phyloP scores from a whole-genome alignment of 2,329 filamentous ascomycete genomes.

The Escovopsis sp. region DNA sequence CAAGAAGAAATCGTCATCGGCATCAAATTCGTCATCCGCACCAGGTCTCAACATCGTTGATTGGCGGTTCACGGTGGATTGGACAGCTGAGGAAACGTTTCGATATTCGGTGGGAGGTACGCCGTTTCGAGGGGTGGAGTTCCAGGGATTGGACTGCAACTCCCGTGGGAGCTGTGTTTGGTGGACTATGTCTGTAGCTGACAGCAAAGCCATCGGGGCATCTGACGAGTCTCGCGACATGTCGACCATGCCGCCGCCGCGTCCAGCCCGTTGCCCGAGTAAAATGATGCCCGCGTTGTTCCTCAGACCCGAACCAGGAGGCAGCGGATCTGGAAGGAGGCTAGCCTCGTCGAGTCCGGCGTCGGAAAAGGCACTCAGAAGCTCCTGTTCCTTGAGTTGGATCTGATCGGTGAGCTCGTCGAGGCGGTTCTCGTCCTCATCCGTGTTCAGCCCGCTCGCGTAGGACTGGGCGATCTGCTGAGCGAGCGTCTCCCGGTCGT shows the following conservation, averaged over 20 bases:
- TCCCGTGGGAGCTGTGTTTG: conserved; percentile 32
- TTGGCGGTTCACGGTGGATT: not conserved
- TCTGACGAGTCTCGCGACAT: conserved; percentile 21
- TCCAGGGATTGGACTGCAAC: conserved; percentile 12
- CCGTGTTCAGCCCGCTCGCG: conserved; percentile 33
- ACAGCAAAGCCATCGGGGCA: conserved; percentile 16
- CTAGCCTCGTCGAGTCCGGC: conserved; percentile 30
- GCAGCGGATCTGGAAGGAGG: conserved; percentile 14
- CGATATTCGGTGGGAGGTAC: conserved; percentile 13
- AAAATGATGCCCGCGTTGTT: conserved; percentile 18
- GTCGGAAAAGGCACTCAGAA: conserved; percentile 27
- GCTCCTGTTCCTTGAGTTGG: conserved; percentile 25
- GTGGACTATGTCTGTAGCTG: conserved; percentile 32
- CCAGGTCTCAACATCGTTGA: not conserved
- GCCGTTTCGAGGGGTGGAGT: conserved; percentile 9
- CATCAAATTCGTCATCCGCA: conserved; percentile 7
- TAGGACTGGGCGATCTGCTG: conserved; percentile 35
- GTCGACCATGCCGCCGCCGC: conserved; percentile 14
- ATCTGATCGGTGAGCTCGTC: conserved; percentile 33
- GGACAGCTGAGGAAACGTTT: conserved; percentile 5
- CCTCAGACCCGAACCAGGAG: conserved; percentile 3
- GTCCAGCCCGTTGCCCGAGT: conserved; percentile 23
- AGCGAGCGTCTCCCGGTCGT: conserved; percentile 31
- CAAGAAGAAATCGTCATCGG: conserved; percentile 14
- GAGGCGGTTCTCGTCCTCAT: conserved; percentile 34